Evolutionary conservation across 2,329 filamentous ascomycete species (phyloP).

Genomic region (Stenocarpella maydis): DNA sequence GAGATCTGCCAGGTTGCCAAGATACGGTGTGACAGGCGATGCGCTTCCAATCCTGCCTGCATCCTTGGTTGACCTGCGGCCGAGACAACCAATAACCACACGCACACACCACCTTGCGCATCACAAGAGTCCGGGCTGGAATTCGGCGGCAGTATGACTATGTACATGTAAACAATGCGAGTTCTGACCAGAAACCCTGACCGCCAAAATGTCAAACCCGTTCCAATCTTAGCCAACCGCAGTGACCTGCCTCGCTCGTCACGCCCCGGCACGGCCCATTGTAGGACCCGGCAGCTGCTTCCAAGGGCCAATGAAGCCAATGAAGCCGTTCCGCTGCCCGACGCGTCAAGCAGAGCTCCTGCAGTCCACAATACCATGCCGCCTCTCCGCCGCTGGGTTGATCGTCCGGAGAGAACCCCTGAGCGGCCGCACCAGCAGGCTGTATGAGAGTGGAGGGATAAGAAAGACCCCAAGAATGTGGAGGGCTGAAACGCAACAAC

Average conservation of each 20-base stretch:
- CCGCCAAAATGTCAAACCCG: constrained; percentile 30
- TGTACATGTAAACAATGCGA: constrained; percentile 6
- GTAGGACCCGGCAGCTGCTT: constrained; percentile 22
- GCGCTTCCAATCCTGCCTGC: constrained; percentile 14
- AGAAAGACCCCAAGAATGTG: neutral
- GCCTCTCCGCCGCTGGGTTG: constrained; percentile 12
- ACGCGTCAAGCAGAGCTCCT: constrained; percentile 24
- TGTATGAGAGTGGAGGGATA: neutral
- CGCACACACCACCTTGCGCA: neutral
- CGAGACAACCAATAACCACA: constrained; percentile 23
- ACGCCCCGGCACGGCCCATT: constrained; percentile 25
- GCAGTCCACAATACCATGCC: constrained; percentile 18
- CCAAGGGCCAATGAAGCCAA: constrained; percentile 20
- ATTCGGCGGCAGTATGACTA: neutral
- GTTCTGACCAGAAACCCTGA: constrained; percentile 28
- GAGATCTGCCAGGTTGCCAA: neutral
- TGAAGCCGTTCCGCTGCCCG: neutral
- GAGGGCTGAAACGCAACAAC: constrained; percentile 14
- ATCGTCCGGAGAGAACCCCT: neutral
- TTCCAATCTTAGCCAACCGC: constrained; percentile 20
- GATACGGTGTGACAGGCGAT: constrained; percentile 24
- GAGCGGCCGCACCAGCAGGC: constrained; percentile 20
- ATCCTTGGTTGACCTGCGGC: constrained; percentile 3
- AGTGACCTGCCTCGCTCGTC: constrained; percentile 24
- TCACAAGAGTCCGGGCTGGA: constrained; percentile 14